Percentiles rank a stretch among this genome's conserved stretches.
Conservation (phyloP, 768 basidiomycete species). For the Termitomyces eurrhizus region DNA sequence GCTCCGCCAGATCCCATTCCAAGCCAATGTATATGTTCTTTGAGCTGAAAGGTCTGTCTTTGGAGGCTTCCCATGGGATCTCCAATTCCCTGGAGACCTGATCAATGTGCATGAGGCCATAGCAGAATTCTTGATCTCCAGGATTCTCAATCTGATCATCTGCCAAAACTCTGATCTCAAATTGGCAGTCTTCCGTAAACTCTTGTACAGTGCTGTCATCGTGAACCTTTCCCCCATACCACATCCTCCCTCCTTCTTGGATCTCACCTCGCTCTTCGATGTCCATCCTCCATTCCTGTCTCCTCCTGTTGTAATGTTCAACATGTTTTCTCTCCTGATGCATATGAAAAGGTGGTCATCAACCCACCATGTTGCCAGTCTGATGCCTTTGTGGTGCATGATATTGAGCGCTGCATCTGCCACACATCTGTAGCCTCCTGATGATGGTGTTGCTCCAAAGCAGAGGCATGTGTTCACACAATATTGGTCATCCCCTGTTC, state of each 20-base stretch:
- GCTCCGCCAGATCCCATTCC: not conserved
- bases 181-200: not conserved
- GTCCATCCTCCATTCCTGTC: not conserved
- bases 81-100: not conserved
- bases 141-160: no score
- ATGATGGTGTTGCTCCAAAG: not conserved
- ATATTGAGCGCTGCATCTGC: slow-evolving; percentile 15
- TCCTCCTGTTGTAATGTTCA: slow-evolving; percentile 17
- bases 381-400: slow-evolving; percentile 16
- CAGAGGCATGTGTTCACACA: not conserved
- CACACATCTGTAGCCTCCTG: not conserved
- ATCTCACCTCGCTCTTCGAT: slow-evolving; percentile 1
- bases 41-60: no score
- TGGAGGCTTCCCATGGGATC: not conserved
- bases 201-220: not conserved
- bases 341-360: slow-evolving; percentile 23
- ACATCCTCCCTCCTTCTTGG: slow-evolving; percentile 9
- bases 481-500: not conserved
- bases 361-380: slow-evolving; percentile 25
- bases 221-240: slow-evolving; percentile 17
- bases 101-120: not conserved
- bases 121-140: not conserved
- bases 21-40: not conserved
- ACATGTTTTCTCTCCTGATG: slow-evolving; percentile 18
- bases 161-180: no score